phyloP scores from a whole-genome alignment of 139 green algal species.

The Chlorella sp. region DNA sequence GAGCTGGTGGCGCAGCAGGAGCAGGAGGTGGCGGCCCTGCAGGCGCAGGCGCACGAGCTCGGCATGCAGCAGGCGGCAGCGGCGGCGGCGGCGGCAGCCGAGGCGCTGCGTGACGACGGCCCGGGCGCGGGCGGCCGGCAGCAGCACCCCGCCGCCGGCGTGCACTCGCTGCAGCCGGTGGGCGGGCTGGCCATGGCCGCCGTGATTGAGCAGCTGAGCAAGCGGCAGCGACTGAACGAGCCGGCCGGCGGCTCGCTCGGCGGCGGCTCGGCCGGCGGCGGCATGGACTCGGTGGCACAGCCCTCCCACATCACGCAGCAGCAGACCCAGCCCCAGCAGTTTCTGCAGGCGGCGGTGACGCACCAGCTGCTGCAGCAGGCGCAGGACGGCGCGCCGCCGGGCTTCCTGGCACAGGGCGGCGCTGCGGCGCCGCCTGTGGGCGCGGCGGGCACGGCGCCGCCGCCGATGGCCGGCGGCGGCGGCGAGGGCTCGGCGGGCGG shows the following conservation, averaged over 20 bases:
- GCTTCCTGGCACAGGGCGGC: too few species aligned
- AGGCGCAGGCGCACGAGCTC: background rate
- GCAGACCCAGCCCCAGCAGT: too few species aligned
- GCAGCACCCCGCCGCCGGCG: background rate
- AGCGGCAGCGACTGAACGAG: constrained; percentile 15
- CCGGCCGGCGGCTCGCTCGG: background rate
- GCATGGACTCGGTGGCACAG: too few species aligned
- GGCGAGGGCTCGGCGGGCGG: background rate
- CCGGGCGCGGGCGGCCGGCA: background rate
- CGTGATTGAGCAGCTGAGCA: constrained; percentile 18
- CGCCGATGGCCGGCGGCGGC: background rate
- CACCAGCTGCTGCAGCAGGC: too few species aligned
- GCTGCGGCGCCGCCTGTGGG: background rate
- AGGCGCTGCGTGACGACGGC: too few species aligned
- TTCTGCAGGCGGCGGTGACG: too few species aligned
- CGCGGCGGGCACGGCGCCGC: background rate
- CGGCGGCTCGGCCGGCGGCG: background rate
- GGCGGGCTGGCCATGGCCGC: constrained; percentile 2
- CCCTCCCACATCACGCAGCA: too few species aligned
- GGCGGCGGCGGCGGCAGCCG: background rate
- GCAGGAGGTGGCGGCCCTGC: background rate
- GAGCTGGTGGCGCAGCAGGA: background rate
- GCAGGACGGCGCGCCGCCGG: too few species aligned
- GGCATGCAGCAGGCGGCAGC: too few species aligned
- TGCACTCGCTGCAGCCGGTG: background rate